Evolutionary conservation across 257 asterid species (phyloP), one percentile per base, ranked within the genome.

Genomic region (Salvia hispanica): DNA sequence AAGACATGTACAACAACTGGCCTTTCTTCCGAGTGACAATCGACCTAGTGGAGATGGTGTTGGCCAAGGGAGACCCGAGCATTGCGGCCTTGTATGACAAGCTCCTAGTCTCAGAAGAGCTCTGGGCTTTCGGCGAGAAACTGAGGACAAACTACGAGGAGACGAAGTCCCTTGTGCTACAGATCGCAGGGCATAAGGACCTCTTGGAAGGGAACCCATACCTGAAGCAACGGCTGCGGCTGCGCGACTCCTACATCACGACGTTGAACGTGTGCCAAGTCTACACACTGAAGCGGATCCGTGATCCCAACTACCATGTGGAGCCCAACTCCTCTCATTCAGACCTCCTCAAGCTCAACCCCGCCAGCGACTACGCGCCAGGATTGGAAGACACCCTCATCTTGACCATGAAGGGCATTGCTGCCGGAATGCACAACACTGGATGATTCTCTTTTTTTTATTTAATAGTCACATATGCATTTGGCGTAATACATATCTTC

Each of bases 311-410:
- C 74, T 84, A 84, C 74, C 81, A 68, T 36, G 90, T 84, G 2
- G 53, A 74, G 72, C 56, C 55, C 70, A 85, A 82, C 31, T 70
- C 87, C 6, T 82, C 85, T 2, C 80, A 86, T 15, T 84, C 84
- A 6, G 91, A 85, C 21, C 91, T 85, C 2, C 86, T 85, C 74
- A 76, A 59, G 62, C 67, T 85, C 74, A 85, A 85, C 37, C 91
- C 91, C 0, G 74, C 82, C 5, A 85, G 91, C 48, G 91, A 85
- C 3, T 85, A 82, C 51, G 91, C 88, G 10, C 91, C 91, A 6
- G 91, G 91, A 5, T 60, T 85, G 78, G 91, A 85, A 81, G 91
- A 85, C 72, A 85, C 91, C 2, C 91, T 85, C 59, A 85, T 85
- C 16, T 58, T 85, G 68, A 85, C 91, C 79, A 85, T 85, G 91